A percentile compares a stretch with the other conserved stretches of the same genome.
phyloP scores from a whole-genome alignment of 2,329 filamentous ascomycete species.

The Rhinocladiella similis region DNA sequence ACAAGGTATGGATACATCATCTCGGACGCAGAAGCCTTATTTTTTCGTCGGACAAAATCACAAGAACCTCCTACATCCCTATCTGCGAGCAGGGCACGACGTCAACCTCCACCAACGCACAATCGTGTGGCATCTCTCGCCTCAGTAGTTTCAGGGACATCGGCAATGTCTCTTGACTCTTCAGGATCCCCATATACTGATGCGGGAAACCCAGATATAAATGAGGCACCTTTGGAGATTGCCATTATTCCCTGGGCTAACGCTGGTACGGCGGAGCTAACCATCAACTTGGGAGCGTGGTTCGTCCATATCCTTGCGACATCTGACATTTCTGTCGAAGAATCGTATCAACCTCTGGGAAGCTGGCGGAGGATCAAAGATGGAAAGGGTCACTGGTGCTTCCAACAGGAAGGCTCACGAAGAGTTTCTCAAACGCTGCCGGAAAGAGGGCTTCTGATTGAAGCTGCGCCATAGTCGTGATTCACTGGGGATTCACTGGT shows the following conservation, averaged over 20 bases:
- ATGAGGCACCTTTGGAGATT: conserved; percentile 3
- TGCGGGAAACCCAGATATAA: background rate
- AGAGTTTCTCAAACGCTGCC: background rate
- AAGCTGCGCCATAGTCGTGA: background rate
- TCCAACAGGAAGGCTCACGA: background rate
- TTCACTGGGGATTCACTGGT: too few species aligned
- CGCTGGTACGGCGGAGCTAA: background rate
- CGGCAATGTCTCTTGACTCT: background rate
- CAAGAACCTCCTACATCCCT: too few species aligned
- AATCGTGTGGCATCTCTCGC: background rate
- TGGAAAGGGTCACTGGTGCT: background rate
- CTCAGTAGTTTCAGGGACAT: conserved; percentile 1
- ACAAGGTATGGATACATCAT: too few species aligned
- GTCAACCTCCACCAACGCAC: too few species aligned
- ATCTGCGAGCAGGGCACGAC: too few species aligned
- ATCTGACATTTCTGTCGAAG: conserved; percentile 9
- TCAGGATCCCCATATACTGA: background rate
- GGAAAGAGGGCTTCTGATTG: background rate
- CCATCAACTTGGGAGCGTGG: conserved; percentile 3
- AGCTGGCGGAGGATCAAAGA: conserved; percentile 2
- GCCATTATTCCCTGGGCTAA: background rate
- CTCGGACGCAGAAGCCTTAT: too few species aligned
- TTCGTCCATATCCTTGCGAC: conserved; percentile 6
- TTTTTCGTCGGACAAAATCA: too few species aligned
- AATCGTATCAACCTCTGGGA: conserved; percentile 2